Percentiles rank a stretch among this genome's conserved stretches.
phyloP scores from a whole-genome alignment of 805 yeast species.

The Yarrowia sp. region DNA sequence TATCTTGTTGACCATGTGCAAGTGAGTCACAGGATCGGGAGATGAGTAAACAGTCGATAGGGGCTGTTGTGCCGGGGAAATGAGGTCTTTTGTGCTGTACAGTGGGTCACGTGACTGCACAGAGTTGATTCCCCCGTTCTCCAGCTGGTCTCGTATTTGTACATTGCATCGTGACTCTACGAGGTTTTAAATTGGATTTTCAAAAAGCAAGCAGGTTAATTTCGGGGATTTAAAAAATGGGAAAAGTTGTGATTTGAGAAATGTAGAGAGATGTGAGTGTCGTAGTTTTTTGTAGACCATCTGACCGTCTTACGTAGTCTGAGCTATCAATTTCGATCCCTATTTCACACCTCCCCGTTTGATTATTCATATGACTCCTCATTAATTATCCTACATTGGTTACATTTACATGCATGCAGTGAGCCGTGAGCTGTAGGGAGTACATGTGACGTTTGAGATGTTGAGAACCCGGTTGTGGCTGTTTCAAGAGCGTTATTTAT shows the following conservation, averaged over 20 bases:
- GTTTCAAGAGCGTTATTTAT: too few species aligned
- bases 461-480: neutral
- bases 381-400: neutral
- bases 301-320: too few species aligned
- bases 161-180: constrained; percentile 16
- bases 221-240: constrained; percentile 3
- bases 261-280: too few species aligned
- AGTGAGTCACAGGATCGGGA: constrained; percentile 3
- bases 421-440: neutral
- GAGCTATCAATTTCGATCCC: too few species aligned
- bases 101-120: neutral
- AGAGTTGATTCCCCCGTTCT: too few species aligned
- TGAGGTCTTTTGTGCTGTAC: neutral
- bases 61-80: too few species aligned
- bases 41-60: neutral
- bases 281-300: too few species aligned
- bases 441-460: neutral
- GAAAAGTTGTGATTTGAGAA: too few species aligned
- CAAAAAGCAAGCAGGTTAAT: constrained; percentile 11
- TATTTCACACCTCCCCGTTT: too few species aligned
- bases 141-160: neutral
- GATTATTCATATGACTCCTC: too few species aligned
- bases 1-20: neutral
- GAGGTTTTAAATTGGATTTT: neutral
- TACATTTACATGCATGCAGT: neutral